These are phyloP conservation scores for Fusarium chaquense DNA, from an alignment of 2,329 filamentous ascomycete genomes.

Conservation along the genomic window DNA sequence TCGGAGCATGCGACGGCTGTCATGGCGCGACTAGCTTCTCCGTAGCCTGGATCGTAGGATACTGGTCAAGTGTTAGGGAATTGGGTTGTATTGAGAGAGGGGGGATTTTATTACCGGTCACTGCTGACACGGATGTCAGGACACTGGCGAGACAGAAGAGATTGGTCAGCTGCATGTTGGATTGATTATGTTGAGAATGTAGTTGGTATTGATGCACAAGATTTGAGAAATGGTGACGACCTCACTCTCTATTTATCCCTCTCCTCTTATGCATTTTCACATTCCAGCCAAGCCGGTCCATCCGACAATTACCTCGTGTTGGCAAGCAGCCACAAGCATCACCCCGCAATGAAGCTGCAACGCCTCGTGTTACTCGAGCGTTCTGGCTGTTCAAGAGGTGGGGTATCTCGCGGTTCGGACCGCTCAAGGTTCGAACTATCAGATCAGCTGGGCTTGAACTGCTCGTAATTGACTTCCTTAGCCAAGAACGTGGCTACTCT, in stretches of 20 bases:
- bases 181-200: neutral
- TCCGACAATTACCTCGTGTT: constrained; percentile 1
- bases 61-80: constrained; percentile 55
- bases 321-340: too few relatives aligned
- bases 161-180: constrained; percentile 58
- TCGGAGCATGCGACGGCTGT: constrained; percentile 73
- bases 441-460: neutral
- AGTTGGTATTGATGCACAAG: neutral
- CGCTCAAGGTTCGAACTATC: neutral
- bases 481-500: neutral
- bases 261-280: neutral
- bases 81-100: neutral
- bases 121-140: constrained; percentile 52
- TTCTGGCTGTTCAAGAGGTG: neutral
- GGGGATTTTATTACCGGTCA: constrained; percentile 45
- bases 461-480: neutral
- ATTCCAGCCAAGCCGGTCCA: neutral
- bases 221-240: neutral
- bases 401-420: constrained; percentile 3
- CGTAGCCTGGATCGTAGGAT: constrained; percentile 79
- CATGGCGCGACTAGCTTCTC: constrained; percentile 67
- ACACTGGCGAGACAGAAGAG: constrained; percentile 54
- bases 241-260: neutral
- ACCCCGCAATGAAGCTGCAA: neutral
- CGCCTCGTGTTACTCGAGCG: neutral